Conservation (phyloP, 2,329 filamentous ascomycete genomes). For the Cladorrhinum sp. region DNA sequence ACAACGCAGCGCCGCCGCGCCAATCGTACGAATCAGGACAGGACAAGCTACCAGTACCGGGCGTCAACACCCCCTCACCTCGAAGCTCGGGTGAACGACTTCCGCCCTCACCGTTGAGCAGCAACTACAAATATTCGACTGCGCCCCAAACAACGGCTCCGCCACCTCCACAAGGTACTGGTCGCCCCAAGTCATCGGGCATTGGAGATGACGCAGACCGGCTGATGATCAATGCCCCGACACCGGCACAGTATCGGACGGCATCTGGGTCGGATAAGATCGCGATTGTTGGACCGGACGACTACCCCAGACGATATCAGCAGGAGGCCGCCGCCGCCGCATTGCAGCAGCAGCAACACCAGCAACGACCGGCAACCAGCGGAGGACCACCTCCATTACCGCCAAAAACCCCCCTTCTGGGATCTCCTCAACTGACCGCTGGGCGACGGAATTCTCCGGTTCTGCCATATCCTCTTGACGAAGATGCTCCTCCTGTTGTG, state of each 20-base stretch:
- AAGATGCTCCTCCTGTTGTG: constrained; percentile 77
- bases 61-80: constrained; percentile 42
- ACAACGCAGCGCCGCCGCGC: constrained; percentile 26
- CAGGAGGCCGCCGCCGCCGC: constrained; percentile 26
- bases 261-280: constrained; percentile 66
- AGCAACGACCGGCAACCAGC: constrained; percentile 39
- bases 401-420: constrained; percentile 71
- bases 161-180: constrained; percentile 29
- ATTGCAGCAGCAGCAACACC: constrained; percentile 30
- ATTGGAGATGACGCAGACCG: constrained; percentile 47
- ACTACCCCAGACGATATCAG: constrained; percentile 47
- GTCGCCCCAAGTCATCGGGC: constrained; percentile 27
- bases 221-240: constrained; percentile 54
- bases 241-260: constrained; percentile 56
- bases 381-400: constrained; percentile 65
- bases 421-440: constrained; percentile 36
- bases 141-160: constrained; percentile 33
- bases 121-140: constrained; percentile 25
- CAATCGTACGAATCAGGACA: constrained; percentile 57
- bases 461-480: constrained; percentile 75
- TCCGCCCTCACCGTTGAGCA: constrained; percentile 29
- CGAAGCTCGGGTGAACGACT: constrained; percentile 49
- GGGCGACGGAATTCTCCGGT: constrained; percentile 34
- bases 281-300: constrained; percentile 58
- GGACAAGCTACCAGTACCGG: constrained; percentile 47